Percentiles rank a stretch among this genome's conserved stretches.
phyloP scores from a whole-genome alignment of 2,329 filamentous ascomycete genomes.

The Calonectria henricotiae region DNA sequence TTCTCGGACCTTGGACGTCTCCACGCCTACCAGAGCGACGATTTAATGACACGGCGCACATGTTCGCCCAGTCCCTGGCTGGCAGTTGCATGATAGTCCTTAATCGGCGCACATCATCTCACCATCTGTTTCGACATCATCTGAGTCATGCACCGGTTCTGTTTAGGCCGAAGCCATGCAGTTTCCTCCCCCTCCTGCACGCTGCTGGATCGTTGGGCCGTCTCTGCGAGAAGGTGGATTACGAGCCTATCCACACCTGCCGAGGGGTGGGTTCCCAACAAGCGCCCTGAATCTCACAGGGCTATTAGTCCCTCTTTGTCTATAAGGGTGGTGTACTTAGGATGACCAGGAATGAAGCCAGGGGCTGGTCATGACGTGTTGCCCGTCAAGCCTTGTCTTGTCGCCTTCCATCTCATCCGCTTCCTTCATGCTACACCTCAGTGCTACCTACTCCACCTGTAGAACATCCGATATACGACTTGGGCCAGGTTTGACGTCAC shows the following conservation, averaged over 20 bases:
- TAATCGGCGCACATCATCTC: constrained; percentile 38
- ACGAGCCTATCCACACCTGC: constrained; percentile 28
- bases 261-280: constrained; percentile 38
- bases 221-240: constrained; percentile 36
- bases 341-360: constrained; percentile 34
- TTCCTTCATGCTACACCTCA: constrained; percentile 23
- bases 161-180: constrained; percentile 17
- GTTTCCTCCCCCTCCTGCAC: constrained; percentile 8
- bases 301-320: constrained; percentile 40
- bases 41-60: constrained; percentile 31
- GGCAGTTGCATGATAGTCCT: constrained; percentile 19
- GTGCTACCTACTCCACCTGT: constrained; percentile 12
- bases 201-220: constrained; percentile 28
- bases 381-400: constrained; percentile 28
- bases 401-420: constrained; percentile 21
- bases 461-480: constrained; percentile 23
- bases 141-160: constrained; percentile 29
- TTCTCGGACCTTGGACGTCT: not conserved
- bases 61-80: constrained; percentile 26
- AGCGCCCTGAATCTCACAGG: constrained; percentile 50
- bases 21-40: constrained; percentile 11
- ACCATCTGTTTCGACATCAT: constrained; percentile 31
- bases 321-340: constrained; percentile 20
- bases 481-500: constrained; percentile 16
- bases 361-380: constrained; percentile 39